phyloP scores from a whole-genome alignment of 176 grass and related monocot genomes.

The Carex cristatella region DNA sequence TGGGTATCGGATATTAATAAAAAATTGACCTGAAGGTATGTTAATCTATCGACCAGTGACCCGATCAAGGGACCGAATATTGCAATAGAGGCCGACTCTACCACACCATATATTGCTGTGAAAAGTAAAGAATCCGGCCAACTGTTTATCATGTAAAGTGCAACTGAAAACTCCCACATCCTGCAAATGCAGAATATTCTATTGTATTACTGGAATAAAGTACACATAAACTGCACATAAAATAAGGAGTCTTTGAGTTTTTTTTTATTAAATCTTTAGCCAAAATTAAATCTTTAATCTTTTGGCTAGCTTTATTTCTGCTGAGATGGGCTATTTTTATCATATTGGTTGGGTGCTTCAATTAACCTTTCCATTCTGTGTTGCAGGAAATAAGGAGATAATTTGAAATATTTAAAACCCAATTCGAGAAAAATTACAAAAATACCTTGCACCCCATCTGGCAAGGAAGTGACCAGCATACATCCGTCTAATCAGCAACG shows the following conservation, averaged over 20 bases:
- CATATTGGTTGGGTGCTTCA: neutral
- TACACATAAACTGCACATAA: neutral
- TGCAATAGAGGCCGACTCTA: constrained; percentile 54
- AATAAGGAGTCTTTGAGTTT: neutral
- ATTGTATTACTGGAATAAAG: neutral
- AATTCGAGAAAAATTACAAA: neutral
- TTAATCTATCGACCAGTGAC: constrained; percentile 56
- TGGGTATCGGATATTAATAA: neutral
- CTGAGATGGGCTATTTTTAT: neutral
- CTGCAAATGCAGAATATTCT: constrained; percentile 22
- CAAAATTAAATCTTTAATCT: neutral
- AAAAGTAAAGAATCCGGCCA: constrained; percentile 77
- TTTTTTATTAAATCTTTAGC: neutral
- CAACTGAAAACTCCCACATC: constrained; percentile 97
- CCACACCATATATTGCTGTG: constrained; percentile 74
- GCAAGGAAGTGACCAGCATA: constrained; percentile 76
- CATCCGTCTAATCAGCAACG: constrained; percentile 48
- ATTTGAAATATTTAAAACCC: neutral
- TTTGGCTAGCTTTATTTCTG: neutral
- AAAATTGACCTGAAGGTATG: constrained; percentile 58
- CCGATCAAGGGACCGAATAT: constrained; percentile 67
- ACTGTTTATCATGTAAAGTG: constrained; percentile 91
- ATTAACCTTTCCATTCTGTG: neutral
- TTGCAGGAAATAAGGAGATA: neutral
- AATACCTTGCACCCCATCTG: constrained; percentile 73